Evolutionary conservation across 2,329 filamentous ascomycete genomes (phyloP), one percentile per base, ranked within the genome.

Genomic region (Neonectria neomacrospora): DNA sequence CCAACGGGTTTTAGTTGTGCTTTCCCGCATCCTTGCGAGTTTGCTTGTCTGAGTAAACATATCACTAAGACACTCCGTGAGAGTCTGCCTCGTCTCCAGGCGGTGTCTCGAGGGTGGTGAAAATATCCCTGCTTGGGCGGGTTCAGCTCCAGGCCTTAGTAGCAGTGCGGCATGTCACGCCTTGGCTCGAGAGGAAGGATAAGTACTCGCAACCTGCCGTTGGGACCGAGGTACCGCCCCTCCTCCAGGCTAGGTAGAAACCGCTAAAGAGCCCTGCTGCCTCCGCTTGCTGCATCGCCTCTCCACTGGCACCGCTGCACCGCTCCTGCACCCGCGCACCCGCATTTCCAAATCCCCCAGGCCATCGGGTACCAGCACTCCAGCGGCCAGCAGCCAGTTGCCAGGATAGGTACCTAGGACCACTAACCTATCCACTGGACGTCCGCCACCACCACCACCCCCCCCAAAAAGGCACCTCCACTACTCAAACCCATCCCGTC

Each of bases 401-500:
- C 32, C 32, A 16, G 32, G 12, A n/a, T n/a, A n/a, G n/a, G n/a
- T n/a, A n/a, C n/a, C 32, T 12, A 6, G 23, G 23, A 26, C 23
- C 23, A 26, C 23, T 6, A 26, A 26, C 6, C 23, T 3, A 26
- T 26, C 23, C 23, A 26, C 23, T 26, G 6, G 23, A 16, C 30
- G 12, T 14, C 32, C 26, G n/a, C 28, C 11, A 50, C n/a, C 23
- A 45, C 47, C 45, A 39, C 39, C 16, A 60, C 44, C 50, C 50
- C 48, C 42, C 20, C 44, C 22, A 62, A 61, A 63, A 63, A 51
- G 54, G 60, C 61, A 55, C 57, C 62, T 54, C 61, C 48, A 18
- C 52, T 32, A 55, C 34, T 32, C 58, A 62, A 66, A 20, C 52
- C 54, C 55, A 56, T 66, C 64, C 51, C 57, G n/a, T 64, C 60